Evolutionary conservation across 352 stramenopile species (phyloP), one percentile per base, ranked within the genome.

Genomic region (Hyaloperonospora brassicae): DNA sequence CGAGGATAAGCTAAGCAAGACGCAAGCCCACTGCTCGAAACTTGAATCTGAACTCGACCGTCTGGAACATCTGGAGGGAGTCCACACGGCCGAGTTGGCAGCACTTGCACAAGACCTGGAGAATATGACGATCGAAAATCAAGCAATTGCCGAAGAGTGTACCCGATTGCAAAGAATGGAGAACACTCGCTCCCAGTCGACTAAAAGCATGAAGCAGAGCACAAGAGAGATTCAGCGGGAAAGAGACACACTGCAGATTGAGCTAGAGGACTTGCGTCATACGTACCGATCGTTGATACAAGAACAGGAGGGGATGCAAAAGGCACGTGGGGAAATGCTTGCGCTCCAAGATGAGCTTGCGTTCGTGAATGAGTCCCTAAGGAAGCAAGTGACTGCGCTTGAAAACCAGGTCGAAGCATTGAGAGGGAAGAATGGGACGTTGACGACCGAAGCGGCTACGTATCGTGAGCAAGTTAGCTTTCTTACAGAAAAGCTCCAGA

Each of bases 71-170:
- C 49, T 76, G 6, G 85, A 88, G 47, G 78, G 72, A 2, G 79
- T 91, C 68, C 68, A 73, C 52, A 77, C 76, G 38, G 78, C 68
- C 0, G 83, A 93, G 50, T 55, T 84, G 34, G 57, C 67, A 2
- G 83, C 83, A 27, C 68, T 93, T 0, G 60, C 69, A 9, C 80
- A 90, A 59, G 83, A 93, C 50, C 59, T 93, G 34, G 80, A 93
- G 48, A 90, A 93, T 54, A 93, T 93, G 83, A 93, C 80, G 9
- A 65, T 91, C 21, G 83, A 93, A 39, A 93, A 93, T 46, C 83
- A 93, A 50, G 76, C 76, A 23, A 68, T 93, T n/a, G 88, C 74
- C 45, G 80, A 90, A 57, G 83, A 93, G 36, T 91, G 80, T 46
- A 74, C 65, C 5, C 67, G 77, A 0, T 55, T 91, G 14, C 79